Base-by-base conservation (phyloP, 805 yeast genomes). In the Maudiozyma pseudohumilis region DNA sequence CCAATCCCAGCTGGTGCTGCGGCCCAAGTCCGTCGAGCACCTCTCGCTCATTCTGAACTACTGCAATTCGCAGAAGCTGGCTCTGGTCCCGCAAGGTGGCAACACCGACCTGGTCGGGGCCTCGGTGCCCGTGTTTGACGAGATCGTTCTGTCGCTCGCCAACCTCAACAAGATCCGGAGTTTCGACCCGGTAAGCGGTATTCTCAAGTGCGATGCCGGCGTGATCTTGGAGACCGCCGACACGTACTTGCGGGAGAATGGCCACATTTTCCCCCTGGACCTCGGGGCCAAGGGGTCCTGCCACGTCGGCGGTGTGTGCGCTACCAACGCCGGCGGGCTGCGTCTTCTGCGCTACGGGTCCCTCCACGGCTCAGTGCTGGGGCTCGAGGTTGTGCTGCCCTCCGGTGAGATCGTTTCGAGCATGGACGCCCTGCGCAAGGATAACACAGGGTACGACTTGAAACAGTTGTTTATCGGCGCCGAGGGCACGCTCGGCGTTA, bases 21-120 rank as follows among this genome's bases (percentile, higher is more conserved):
- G 80, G 59, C 97, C 97, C 26, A 80, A 77, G 50, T 72, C 82
- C 11, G 75, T 85, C 2, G 76, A 80, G 44, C 88, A 88, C 59
- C 79, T 89, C 13, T 69, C 88, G 2, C 54, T 75, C 49, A 84
- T 89, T 44, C 55, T 89, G 54, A 76, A 75, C 56, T 80, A 86
- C 61, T 85, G 95, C 66, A 81, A 82, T 53, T 83, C 78, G 22
- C 61, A 76, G 34, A 74, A 70, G 42, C 61, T 88, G 21, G 95
- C 96, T 0, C 76, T 88, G 34, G 95, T 86, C 8, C 96, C 97
- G 12, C 96, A 89, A 63, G 96, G 96, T 55, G 97, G 97, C 49
- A 88, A 89, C 62, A 89, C 96, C 1, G 96, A 96, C 20, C 70
- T 88, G 32, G 97, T 88, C 29, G 97, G 96, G 46, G 97, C 96